These are phyloP conservation scores for Gaertneriomyces semiglobifer DNA, from an alignment of 192 early-diverging fungal species.

Conservation along the genomic window DNA sequence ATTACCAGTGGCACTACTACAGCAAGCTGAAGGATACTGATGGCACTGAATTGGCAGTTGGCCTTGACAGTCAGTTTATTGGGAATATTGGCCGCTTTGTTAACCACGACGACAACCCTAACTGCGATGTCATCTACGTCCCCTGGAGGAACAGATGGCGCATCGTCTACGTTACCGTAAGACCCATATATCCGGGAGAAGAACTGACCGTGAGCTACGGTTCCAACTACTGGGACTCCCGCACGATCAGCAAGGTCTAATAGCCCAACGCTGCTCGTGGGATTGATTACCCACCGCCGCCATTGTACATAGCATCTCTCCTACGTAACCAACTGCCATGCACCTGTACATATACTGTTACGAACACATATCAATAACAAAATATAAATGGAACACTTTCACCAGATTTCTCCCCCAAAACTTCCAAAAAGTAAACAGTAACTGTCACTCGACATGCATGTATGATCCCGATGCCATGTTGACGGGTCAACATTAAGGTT, in stretches of 20 bases:
- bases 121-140: conserved; percentile 21
- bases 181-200: conserved; percentile 20
- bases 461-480: too few species aligned
- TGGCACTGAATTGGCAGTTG: conserved; percentile 10
- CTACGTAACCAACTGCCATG: too few species aligned
- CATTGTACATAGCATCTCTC: too few species aligned
- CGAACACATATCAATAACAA: too few species aligned
- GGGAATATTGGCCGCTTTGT: conserved; percentile 31
- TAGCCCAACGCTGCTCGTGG: too few species aligned
- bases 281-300: too few species aligned
- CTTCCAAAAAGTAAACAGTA: too few species aligned
- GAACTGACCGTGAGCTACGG: conserved; percentile 29
- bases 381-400: too few species aligned
- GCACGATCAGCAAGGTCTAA: neutral
- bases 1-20: conserved; percentile 28
- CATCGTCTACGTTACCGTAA: conserved; percentile 17
- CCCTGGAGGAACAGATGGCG: conserved; percentile 28
- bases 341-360: too few species aligned
- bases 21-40: conserved; percentile 4
- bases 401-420: too few species aligned
- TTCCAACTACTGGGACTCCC: conserved; percentile 20
- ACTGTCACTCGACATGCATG: too few species aligned
- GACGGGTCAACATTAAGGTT: too few species aligned
- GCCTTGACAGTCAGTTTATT: conserved; percentile 16
- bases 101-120: conserved; percentile 30